phyloP scores from a whole-genome alignment of 768 basidiomycete genomes.

The Psilocybe subaeruginosa region DNA sequence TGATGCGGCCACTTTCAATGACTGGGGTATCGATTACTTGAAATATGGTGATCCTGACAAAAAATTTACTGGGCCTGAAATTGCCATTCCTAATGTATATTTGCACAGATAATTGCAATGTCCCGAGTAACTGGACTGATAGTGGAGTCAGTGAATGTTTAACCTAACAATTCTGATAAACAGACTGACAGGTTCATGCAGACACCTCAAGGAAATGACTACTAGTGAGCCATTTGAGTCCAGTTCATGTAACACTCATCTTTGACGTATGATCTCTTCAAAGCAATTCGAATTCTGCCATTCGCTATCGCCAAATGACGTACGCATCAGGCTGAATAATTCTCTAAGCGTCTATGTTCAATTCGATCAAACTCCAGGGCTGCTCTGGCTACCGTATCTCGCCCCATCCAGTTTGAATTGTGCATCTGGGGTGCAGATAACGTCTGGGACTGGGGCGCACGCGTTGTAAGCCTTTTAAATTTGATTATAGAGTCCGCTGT shows the following conservation, averaged over 20 bases:
- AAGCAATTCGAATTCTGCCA: slow-evolving; percentile 60
- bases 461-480: slow-evolving; percentile 29
- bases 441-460: slow-evolving; percentile 63
- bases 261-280: background rate
- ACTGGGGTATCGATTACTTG: slow-evolving; percentile 61
- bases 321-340: slow-evolving; percentile 24
- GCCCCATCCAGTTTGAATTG: slow-evolving; percentile 50
- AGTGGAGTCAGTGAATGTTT: background rate
- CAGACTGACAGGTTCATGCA: background rate
- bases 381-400: slow-evolving; percentile 45
- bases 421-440: slow-evolving; percentile 60
- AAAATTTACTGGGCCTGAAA: background rate
- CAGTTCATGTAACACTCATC: background rate
- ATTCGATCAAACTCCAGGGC: slow-evolving; percentile 30
- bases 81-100: background rate
- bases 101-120: slow-evolving; percentile 19
- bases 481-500: too few species aligned
- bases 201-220: slow-evolving; percentile 15
- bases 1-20: slow-evolving; percentile 53
- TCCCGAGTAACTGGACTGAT: slow-evolving; percentile 19
- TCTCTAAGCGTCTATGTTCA: background rate
- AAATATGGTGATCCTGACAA: slow-evolving; percentile 42
- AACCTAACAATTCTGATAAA: background rate
- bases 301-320: slow-evolving; percentile 61
- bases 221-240: slow-evolving; percentile 11